These are phyloP conservation scores for Colletotrichum spinosum DNA, from an alignment of 2,329 filamentous ascomycete species.

Conservation along the genomic window DNA sequence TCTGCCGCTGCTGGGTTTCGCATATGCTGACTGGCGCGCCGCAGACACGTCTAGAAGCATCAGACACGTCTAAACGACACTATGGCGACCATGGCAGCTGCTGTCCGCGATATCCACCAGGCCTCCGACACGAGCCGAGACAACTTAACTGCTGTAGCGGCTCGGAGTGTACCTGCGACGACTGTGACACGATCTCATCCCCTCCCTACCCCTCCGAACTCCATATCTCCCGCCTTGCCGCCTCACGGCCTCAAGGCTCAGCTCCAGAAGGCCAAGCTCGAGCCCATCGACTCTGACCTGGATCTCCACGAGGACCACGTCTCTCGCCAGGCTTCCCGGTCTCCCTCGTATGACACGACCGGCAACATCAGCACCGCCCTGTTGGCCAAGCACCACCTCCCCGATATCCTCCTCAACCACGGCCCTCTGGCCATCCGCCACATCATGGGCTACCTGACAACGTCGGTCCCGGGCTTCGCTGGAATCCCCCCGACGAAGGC, in stretches of 20 bases:
- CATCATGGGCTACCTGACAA: constrained; percentile 94
- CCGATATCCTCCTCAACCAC: constrained; percentile 88
- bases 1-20: constrained; percentile 44
- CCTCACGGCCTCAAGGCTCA: constrained; percentile 83
- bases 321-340: constrained; percentile 50
- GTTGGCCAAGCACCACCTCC: constrained; percentile 90
- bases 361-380: constrained; percentile 87
- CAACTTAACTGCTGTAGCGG: constrained; percentile 80
- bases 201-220: constrained; percentile 93
- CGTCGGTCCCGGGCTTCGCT: constrained; percentile 92
- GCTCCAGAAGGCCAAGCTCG: constrained; percentile 68
- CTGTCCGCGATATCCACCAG: constrained; percentile 75
- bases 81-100: constrained; percentile 75
- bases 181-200: constrained; percentile 68
- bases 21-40: constrained; percentile 34
- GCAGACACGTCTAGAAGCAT: constrained; percentile 61
- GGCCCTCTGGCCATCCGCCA: constrained; percentile 94
- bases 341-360: constrained; percentile 73
- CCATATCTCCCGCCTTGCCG: constrained; percentile 88
- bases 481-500: constrained; percentile 91
- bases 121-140: constrained; percentile 69
- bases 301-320: constrained; percentile 72
- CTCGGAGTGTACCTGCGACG: constrained; percentile 70
- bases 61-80: constrained; percentile 49
- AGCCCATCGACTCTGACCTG: constrained; percentile 84